A percentile compares a stretch with the other conserved stretches of the same genome.
These are phyloP conservation scores for Fusarium dimerum DNA, from an alignment of 2,329 filamentous ascomycete genomes.

Conservation along the genomic window DNA sequence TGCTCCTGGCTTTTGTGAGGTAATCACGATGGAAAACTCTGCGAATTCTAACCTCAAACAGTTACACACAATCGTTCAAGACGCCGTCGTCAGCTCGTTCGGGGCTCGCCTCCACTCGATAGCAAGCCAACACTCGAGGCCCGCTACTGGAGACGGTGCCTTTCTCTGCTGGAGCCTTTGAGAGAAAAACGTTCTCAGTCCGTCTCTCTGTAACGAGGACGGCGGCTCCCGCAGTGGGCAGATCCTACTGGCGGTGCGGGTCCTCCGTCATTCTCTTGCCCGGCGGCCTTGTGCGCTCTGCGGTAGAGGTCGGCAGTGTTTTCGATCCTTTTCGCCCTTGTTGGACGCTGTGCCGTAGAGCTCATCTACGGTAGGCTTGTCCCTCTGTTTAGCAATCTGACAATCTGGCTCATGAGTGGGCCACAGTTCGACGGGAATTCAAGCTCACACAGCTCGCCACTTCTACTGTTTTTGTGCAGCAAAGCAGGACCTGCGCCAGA, in stretches of 20 bases:
- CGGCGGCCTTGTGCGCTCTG: not conserved
- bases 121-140: constrained; percentile 4
- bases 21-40: not conserved
- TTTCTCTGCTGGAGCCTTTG: too few relatives aligned
- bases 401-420: too few relatives aligned
- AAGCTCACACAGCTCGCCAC: constrained; percentile 3
- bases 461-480: constrained; percentile 9
- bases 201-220: constrained; percentile 1
- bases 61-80: constrained; percentile 8
- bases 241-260: constrained; percentile 22
- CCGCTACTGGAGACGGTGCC: not conserved
- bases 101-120: constrained; percentile 14
- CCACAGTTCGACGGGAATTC: too few relatives aligned
- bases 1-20: too few relatives aligned
- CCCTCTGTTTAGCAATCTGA: too few relatives aligned
- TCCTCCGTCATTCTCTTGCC: constrained; percentile 21
- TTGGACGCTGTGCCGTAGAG: constrained; percentile 16
- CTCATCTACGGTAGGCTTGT: too few relatives aligned
- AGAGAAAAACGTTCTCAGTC: too few relatives aligned
- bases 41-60: constrained; percentile 9
- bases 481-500: constrained; percentile 1
- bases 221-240: constrained; percentile 23
- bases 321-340: constrained; percentile 8
- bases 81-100: constrained; percentile 16
- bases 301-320: constrained; percentile 14